Evolutionary conservation across 257 asterid genomes (phyloP), one percentile per base, ranked within the genome.

Genomic region (Gynochthodes officinalis): DNA sequence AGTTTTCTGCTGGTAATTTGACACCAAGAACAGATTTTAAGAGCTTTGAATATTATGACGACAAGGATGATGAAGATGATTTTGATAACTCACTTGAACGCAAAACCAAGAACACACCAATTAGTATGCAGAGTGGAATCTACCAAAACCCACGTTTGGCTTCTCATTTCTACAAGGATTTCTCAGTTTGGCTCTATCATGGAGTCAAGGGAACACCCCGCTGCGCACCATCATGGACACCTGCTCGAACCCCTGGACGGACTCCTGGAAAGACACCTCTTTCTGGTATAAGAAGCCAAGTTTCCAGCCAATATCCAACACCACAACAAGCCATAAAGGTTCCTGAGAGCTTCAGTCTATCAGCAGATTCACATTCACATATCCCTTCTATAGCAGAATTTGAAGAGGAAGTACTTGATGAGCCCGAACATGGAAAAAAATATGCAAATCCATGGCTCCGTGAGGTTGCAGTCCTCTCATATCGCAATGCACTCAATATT

Each of bases 91-190:
- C 97, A 2, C 70, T 92, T 2, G 95, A 86, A 71, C 84, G 96
- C 25, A 78, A 77, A 75, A 15, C 67, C 5, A 68, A 76, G 67
- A 82, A 76, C 21, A 88, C 93, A 8, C 89, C 95, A 4, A 80
- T 81, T 74, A 79, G 64, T 78, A 69, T 75, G 80, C 86, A 76
- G 0, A 87, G 92, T 25, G 95, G 92, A 33, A 75, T 70, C 48
- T 43, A 63, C 30, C 75, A 81, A 55, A 75, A 86, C 54, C 95
- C 93, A 0, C 82, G 89, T 21, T 67, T 92, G 57, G 97, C 97
- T 55, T 89, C 97, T n/a, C 95, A 89, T 19, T 88, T 92, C 86
- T 92, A 92, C 83, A 92, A 83, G 67, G 96, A 89, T 73, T 92
- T 92, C 84, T 81, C 97, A 0, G 85, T 83, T 7, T 92, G 95